Base-by-base conservation (phyloP, 306 rosid species). In the Vigna mungo region DNA sequence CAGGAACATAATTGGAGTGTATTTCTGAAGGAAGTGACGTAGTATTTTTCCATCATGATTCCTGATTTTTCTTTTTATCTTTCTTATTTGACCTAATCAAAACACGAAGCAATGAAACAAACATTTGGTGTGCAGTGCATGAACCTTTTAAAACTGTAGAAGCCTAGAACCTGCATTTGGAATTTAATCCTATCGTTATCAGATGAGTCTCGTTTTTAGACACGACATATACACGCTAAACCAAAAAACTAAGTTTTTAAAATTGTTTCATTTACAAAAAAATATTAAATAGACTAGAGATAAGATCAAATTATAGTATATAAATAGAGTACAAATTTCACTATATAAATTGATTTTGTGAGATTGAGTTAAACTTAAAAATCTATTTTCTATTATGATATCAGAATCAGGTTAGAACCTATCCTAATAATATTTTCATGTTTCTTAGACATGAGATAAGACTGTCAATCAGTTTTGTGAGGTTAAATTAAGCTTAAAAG, bases 71-170 rank as follows among this genome's bases (percentile, higher is more conserved):
- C 68, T n/a, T 62, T 62, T 62, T 62, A 27, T n/a, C 36, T 36
- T 36, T 36, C 49, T n/a, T 64, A 25, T 64, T 17, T 64, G 69
- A 64, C 48, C 27, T 36, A 34, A 61, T 61, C 21, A 62, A 7
- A 30, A 37, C 9, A 1, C 16, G 7, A 64, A 17, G 25, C 46
- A 36, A 64, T 36, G 15, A 9, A 3, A 44, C 39, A 10, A 17
- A 36, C 4, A 9, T 25, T 25, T 25, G 18, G 30, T 17, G 27
- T 9, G 10, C 16, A 9, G 15, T 34, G 44, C 4, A 34, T 34
- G 68, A 16, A 17, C 15, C 70, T 64, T n/a, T 3, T 16, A n/a
- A 8, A 64, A 64, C 3, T 64, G 14, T 61, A 32, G 25, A 41
- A 41, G 13, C 46, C 46, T 9, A 41, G 49, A 34, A 32, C 11